Conservation (phyloP, 768 basidiomycete species). For the Daedaleopsis sinensis region DNA sequence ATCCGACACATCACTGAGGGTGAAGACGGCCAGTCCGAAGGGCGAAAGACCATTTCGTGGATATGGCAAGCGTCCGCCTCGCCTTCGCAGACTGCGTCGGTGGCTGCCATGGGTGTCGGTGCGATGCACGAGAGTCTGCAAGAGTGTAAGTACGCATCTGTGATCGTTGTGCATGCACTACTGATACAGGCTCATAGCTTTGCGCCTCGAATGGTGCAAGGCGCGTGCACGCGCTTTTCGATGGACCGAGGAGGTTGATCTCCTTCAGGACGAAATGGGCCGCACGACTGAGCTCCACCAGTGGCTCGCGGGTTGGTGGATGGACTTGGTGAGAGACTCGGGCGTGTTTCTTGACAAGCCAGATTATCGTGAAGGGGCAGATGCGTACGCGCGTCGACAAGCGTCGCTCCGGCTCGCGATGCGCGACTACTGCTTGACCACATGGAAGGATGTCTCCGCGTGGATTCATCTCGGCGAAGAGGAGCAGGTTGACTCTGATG, state of each 20-base stretch:
- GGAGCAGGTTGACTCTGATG: neutral
- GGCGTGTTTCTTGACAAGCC: neutral
- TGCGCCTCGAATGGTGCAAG: conserved; percentile 13
- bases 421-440: neutral
- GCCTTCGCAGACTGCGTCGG: neutral
- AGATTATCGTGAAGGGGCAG: neutral
- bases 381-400: neutral
- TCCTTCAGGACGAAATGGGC: conserved; percentile 22
- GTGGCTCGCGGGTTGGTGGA: neutral
- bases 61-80: conserved; percentile 9
- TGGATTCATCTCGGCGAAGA: neutral
- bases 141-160: neutral
- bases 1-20: conserved; percentile 6
- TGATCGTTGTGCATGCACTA: neutral
- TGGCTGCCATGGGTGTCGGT: neutral
- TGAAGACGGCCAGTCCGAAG: conserved; percentile 6
- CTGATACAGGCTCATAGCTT: neutral
- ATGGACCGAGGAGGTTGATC: conserved; percentile 21
- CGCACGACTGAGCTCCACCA: neutral
- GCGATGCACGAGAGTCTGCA: neutral
- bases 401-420: neutral
- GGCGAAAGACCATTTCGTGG: conserved; percentile 16
- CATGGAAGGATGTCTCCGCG: neutral
- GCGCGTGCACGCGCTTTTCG: conserved; percentile 7
- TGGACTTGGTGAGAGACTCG: neutral